Percentiles rank a stretch among this genome's conserved stretches.
These are phyloP conservation scores for Termitomyces sp. DNA, from an alignment of 1,284 basidiomycete species.

Conservation along the genomic window DNA sequence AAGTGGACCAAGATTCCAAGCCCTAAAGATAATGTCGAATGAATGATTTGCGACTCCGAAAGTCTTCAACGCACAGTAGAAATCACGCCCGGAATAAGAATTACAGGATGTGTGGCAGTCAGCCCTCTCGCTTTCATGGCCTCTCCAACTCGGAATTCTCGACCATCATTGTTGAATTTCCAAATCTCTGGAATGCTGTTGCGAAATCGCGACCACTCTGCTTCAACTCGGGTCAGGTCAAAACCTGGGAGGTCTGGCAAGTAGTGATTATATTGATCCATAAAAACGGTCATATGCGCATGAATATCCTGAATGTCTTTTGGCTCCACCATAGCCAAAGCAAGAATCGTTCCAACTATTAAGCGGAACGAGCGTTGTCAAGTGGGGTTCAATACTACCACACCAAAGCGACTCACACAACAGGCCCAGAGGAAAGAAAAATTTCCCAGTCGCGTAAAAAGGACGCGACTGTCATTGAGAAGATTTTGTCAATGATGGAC, in stretches of 20 bases:
- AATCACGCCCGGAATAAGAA: slow-evolving; percentile 77
- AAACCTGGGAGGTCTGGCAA: slow-evolving; percentile 54
- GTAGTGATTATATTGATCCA: slow-evolving; percentile 56
- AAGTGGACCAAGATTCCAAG: slow-evolving; percentile 83
- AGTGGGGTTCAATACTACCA: slow-evolving; percentile 1
- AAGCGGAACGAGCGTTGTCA: slow-evolving; percentile 1
- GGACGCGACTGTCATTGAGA: slow-evolving; percentile 10
- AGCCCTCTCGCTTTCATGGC: slow-evolving; percentile 64
- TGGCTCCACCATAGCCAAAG: slow-evolving; percentile 57
- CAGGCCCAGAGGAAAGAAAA: slow-evolving; percentile 36
- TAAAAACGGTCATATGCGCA: slow-evolving; percentile 44
- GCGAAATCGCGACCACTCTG: slow-evolving; percentile 63
- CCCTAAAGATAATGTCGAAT: slow-evolving; percentile 39
- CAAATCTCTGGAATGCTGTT: slow-evolving; percentile 66
- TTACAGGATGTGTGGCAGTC: slow-evolving; percentile 70
- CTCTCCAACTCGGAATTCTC: slow-evolving; percentile 84
- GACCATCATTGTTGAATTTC: slow-evolving; percentile 78
- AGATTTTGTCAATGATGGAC: neutral
- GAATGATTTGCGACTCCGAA: neutral
- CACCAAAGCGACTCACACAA: slow-evolving; percentile 24
- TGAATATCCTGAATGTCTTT: slow-evolving; percentile 57
- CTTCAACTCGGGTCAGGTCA: slow-evolving; percentile 60
- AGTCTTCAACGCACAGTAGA: slow-evolving; percentile 51
- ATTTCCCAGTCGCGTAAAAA: slow-evolving; percentile 26
- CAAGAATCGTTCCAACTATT: slow-evolving; percentile 73